These are phyloP conservation scores for Dictyostelium capitatum DNA, from an alignment of 78 protist species.

Conservation along the genomic window DNA sequence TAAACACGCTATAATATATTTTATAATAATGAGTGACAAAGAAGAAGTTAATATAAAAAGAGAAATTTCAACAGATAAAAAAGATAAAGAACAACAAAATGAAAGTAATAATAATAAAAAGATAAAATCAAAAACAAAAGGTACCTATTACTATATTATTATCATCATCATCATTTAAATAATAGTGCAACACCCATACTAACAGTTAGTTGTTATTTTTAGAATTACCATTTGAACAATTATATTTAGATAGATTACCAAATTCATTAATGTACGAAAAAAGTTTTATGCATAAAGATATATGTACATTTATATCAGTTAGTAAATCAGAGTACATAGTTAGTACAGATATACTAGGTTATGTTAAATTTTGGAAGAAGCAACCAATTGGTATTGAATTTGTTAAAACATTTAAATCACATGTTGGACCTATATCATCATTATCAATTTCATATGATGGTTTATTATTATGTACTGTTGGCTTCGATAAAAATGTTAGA, in stretches of 20 bases:
- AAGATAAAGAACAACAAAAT: background rate
- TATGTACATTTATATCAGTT: slow-evolving; percentile 8
- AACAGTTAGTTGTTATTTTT: too few species aligned
- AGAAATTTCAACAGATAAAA: background rate
- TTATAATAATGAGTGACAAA: background rate
- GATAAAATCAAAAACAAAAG: slow-evolving; percentile 13
- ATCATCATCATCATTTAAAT: background rate
- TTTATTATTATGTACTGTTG: slow-evolving; percentile 60
- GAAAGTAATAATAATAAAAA: background rate
- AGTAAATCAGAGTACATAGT: slow-evolving; percentile 86
- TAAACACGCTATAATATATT: too few species aligned
- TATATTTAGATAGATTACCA: slow-evolving; percentile 88
- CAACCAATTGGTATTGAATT: slow-evolving; percentile 89
- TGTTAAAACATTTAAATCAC: slow-evolving; percentile 95
- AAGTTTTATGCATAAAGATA: slow-evolving; percentile 95
- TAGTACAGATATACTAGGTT: slow-evolving; percentile 94
- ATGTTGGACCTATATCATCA: slow-evolving; percentile 75
- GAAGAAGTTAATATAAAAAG: background rate
- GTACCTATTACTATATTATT: background rate
- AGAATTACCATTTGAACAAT: slow-evolving; percentile 78
- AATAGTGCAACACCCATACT: too few species aligned
- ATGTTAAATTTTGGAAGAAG: slow-evolving; percentile 97
- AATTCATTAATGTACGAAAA: slow-evolving; percentile 90
- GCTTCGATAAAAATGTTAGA: slow-evolving; percentile 90
- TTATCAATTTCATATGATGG: slow-evolving; percentile 86